Conservation (phyloP, 805 yeast species). For the Wickerhamomyces rabaulensis region DNA sequence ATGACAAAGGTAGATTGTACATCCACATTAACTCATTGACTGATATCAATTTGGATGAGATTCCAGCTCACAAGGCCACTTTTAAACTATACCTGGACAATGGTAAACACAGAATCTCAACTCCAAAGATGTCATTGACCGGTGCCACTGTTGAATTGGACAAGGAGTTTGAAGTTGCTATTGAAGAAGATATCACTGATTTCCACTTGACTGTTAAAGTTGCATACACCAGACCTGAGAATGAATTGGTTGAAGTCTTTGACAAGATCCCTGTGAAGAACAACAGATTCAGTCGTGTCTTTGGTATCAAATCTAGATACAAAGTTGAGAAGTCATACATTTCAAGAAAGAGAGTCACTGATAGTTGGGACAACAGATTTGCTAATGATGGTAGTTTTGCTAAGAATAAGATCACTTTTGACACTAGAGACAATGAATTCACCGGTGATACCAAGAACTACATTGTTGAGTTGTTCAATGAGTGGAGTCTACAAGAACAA, state of each 20-base stretch:
- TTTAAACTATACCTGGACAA: slow-evolving; percentile 56
- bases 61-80: slow-evolving; percentile 36
- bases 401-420: slow-evolving; percentile 61
- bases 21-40: slow-evolving; percentile 44
- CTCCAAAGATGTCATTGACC: slow-evolving; percentile 40
- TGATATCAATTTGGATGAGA: slow-evolving; percentile 40
- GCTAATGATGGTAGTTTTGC: slow-evolving; percentile 92
- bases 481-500: slow-evolving; percentile 58
- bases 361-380: slow-evolving; percentile 56
- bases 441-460: slow-evolving; percentile 48
- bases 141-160: slow-evolving; percentile 34
- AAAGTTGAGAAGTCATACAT: slow-evolving; percentile 40
- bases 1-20: slow-evolving; percentile 38
- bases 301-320: slow-evolving; percentile 36
- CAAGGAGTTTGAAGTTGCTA: slow-evolving; percentile 77
- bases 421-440: slow-evolving; percentile 49
- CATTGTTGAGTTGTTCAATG: slow-evolving; percentile 65
- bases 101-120: slow-evolving; percentile 73
- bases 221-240: slow-evolving; percentile 40
- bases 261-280: slow-evolving; percentile 49
- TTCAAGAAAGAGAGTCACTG: slow-evolving; percentile 42
- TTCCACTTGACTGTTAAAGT: slow-evolving; percentile 72
- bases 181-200: slow-evolving; percentile 49
- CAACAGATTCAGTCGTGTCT: slow-evolving; percentile 39
- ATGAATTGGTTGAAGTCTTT: slow-evolving; percentile 51